Evolutionary conservation across 495 filamentous ascomycete species (phyloP), one percentile per base, ranked within the genome.

Genomic region (Chaetomium cochliodes): DNA sequence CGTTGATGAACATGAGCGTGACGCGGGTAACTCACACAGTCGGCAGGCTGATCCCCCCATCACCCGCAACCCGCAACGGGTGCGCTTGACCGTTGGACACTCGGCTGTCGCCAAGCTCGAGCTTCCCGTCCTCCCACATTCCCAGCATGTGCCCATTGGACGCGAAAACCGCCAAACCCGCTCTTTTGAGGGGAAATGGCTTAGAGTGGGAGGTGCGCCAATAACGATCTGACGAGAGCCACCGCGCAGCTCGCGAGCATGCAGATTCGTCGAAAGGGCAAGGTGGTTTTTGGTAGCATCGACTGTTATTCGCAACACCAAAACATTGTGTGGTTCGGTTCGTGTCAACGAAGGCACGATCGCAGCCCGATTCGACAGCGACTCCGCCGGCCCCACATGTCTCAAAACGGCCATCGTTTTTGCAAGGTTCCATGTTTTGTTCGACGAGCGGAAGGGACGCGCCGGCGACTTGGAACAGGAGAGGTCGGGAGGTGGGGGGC

Each of bases 341-440:
- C 22, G 15, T n/a, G 12, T 16, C 30, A 52, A 66, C 39, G 30
- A 57, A 57, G 58, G 57, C 44, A 26, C 49, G 41, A 37, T 30
- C 47, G 46, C 30, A 60, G 62, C 60, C 66, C 63, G 61, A 69
- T 72, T 72, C 62, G 68, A 66, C 65, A 39, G 23, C n/a, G 6
- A 28, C 47, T 47, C 30, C 46, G 47, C 56, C 37, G 16, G 63
- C 50, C 42, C 62, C 55, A 25, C 52, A 30, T 18, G 37, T 16
- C 30, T 37, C 12, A 50, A 55, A 65, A 55, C 56, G 30, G 26
- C 1, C 18, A 7, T 54, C 39, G 33, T 51, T 42, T 50, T 23
- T 37, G 42, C 57, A 62, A 46, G 46, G 57, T 37, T 37, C 33
- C 33, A 49, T 55, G 47, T 3, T 28, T 12, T 22, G 41, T 44